A percentile compares a stretch with the other conserved stretches of the same genome.
Conservation (phyloP, 306 rosid species). For the Vachellia collinsii region DNA sequence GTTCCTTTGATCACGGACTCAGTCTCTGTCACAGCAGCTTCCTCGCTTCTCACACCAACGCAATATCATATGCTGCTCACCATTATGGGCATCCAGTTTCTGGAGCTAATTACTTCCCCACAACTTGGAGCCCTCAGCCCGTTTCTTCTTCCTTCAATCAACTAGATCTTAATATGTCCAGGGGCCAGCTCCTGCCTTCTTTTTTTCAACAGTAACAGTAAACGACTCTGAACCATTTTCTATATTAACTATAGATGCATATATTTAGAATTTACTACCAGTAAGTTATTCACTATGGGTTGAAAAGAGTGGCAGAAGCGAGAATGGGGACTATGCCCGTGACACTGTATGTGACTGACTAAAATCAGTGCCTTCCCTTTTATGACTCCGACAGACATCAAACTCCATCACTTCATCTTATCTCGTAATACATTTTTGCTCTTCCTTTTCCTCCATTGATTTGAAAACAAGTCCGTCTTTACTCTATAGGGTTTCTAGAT, state of each 20-base stretch:
- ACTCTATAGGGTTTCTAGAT: too few relatives aligned
- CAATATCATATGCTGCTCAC: not conserved
- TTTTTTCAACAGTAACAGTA: too few relatives aligned
- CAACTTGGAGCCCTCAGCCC: not conserved
- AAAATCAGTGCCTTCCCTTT: not conserved
- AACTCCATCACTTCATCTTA: not conserved
- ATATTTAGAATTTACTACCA: too few relatives aligned
- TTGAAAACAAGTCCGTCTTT: not conserved
- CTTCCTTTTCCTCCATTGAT: too few relatives aligned
- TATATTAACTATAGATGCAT: too few relatives aligned
- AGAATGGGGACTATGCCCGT: not conserved
- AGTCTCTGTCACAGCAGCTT: not conserved
- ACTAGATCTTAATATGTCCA: not conserved
- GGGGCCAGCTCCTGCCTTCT: not conserved
- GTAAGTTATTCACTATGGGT: too few relatives aligned
- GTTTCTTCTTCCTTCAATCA: not conserved
- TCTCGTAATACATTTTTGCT: not conserved
- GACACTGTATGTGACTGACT: not conserved
- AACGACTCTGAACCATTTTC: too few relatives aligned
- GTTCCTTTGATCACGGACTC: slow-evolving; percentile 6
- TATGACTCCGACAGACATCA: not conserved
- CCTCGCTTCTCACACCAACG: not conserved
- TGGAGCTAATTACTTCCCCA: not conserved
- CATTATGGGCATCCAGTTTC: slow-evolving; percentile 39
- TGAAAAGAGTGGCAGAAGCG: not conserved